phyloP scores from a whole-genome alignment of 2,329 filamentous ascomycete genomes.

The Aureobasidium pullulans region DNA sequence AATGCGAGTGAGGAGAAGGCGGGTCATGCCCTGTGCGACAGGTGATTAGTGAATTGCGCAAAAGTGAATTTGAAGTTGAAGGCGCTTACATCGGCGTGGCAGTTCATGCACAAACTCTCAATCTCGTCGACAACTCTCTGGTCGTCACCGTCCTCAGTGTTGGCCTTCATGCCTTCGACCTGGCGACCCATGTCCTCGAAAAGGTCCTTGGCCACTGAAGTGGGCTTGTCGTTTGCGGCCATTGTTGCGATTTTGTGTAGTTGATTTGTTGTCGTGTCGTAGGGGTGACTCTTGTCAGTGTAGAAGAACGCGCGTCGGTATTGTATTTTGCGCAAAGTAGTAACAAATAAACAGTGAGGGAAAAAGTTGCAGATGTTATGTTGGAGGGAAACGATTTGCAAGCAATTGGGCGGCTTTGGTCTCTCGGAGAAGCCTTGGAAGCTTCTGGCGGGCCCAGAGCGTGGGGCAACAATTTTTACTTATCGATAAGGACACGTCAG shows the following conservation, averaged over 20 bases:
- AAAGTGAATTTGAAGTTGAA: background rate
- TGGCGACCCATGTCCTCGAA: constrained; percentile 47
- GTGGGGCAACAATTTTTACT: constrained; percentile 8
- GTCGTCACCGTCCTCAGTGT: constrained; percentile 31
- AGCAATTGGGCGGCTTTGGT: background rate
- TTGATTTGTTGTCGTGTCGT: background rate
- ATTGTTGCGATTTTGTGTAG: background rate
- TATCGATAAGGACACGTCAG: background rate
- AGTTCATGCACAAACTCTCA: constrained; percentile 49
- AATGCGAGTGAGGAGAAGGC: constrained; percentile 81
- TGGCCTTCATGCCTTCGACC: constrained; percentile 33
- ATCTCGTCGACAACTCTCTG: constrained; percentile 47
- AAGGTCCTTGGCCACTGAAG: constrained; percentile 37
- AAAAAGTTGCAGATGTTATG: background rate
- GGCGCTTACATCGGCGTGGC: constrained; percentile 39
- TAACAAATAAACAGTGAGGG: background rate
- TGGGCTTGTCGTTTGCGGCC: constrained; percentile 15
- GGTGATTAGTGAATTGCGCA: background rate
- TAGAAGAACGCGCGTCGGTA: background rate
- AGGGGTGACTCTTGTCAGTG: background rate
- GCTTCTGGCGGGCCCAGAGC: background rate
- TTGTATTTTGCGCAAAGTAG: background rate
- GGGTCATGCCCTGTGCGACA: constrained; percentile 62
- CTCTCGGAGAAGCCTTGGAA: background rate
- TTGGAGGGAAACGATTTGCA: constrained; percentile 1